Base-by-base conservation (phyloP, 2,329 filamentous ascomycete genomes). In the Fusarium guadeloupense region DNA sequence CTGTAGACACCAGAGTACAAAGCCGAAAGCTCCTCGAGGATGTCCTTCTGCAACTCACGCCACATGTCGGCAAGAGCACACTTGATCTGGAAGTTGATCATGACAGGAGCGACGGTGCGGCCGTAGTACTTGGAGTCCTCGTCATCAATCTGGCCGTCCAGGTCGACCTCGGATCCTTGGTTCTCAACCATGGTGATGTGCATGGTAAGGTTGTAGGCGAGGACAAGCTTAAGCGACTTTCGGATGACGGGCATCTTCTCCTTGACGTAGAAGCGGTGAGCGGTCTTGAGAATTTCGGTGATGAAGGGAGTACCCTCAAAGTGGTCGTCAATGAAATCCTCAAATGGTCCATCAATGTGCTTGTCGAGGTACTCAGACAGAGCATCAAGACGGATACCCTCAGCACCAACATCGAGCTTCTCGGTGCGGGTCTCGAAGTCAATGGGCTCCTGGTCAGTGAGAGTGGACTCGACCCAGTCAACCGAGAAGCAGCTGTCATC, bases 41-140 rank as follows among this genome's bases (percentile, higher is more conserved):
- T 93, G 69, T 97, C 94, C 81, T 96, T 96, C 76, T 97, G 93
- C 54, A 98, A 83, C 77, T 97, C 93, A 65, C 94, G 93, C 94
- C 94, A 98, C 92, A 97, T 96, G 72, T 96, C 93, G 66, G 93
- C 94, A 79, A 98, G 89, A 49, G 93, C 93, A 71, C 91, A 95
- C 85, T 98, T 98, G 82, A 98, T 93, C 81, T 97, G 92, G 86
- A 97, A 97, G 83, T 97, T 98, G 85, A 98, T 96, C 93, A 98
- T 96, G 74, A 97, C 93, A 12, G 94, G 94, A 14, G 94, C 94
- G 62, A 97, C 88, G 30, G 90, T 93, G 81, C 94, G 94, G 72
- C 93, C 93, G 69, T 85, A 89, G 82, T 90, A 97, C 75, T 92
- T 95, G 66, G 92, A 96, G 48, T 89, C 86, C 70, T 91, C 87